A percentile compares a stretch with the other conserved stretches of the same genome.
phyloP scores from a whole-genome alignment of 176 grass and related monocot species.

The Ensete glaucum region DNA sequence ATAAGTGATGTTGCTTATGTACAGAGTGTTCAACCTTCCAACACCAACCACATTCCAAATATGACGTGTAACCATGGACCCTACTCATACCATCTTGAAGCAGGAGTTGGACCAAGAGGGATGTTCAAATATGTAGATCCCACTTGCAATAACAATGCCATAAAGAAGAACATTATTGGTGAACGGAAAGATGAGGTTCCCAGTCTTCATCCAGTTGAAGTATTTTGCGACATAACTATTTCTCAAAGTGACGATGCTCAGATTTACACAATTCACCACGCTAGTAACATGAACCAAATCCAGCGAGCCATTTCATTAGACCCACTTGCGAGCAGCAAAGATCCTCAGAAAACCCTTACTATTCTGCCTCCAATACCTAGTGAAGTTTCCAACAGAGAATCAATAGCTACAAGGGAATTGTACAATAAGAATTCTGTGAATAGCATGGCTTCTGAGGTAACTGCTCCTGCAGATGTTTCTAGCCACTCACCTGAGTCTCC shows the following conservation, averaged over 20 bases:
- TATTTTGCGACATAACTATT: conserved; percentile 27
- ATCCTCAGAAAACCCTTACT: conserved; percentile 27
- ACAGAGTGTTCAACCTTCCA: conserved; percentile 54
- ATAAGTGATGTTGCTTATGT: conserved; percentile 37
- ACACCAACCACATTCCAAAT: conserved; percentile 39
- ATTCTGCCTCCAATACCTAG: conserved; percentile 59
- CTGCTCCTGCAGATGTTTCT: conserved; percentile 27
- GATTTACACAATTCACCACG: conserved; percentile 21
- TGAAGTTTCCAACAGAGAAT: conserved; percentile 63
- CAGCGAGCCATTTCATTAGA: conserved; percentile 33
- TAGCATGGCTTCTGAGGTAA: conserved; percentile 54
- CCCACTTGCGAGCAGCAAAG: conserved; percentile 36
- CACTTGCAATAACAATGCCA: conserved; percentile 31
- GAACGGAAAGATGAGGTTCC: conserved; percentile 42
- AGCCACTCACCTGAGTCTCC: conserved; percentile 23
- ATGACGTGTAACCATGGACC: conserved; percentile 45
- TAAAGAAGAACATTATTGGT: conserved; percentile 28
- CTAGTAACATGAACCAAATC: conserved; percentile 38
- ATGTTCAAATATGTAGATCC: conserved; percentile 38
- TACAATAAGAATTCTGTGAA: conserved; percentile 30
- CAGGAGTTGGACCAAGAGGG: conserved; percentile 33
- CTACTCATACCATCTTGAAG: conserved; percentile 40
- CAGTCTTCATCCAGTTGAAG: conserved; percentile 37
- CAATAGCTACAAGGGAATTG: conserved; percentile 55
- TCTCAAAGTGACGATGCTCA: conserved; percentile 28